Conservation (phyloP, 2,329 filamentous ascomycete genomes). For the Colletotrichum nymphaeae region DNA sequence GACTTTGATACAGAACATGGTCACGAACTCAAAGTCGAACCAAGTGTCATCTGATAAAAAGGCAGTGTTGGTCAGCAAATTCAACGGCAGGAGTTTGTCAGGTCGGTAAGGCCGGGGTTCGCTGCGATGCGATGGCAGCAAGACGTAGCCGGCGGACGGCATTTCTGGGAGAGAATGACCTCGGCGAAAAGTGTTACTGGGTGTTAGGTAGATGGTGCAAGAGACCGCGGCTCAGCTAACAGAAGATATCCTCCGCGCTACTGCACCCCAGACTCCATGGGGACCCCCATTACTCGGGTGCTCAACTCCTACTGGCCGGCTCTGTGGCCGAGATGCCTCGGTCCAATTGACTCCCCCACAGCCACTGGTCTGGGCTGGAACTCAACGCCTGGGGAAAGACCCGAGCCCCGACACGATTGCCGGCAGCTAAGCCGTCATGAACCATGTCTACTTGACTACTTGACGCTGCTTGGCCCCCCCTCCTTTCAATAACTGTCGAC, state of each 20-base stretch:
- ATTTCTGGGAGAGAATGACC: neutral
- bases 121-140: neutral
- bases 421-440: conserved; percentile 31
- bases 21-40: conserved; percentile 1
- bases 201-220: neutral
- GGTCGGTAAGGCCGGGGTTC: neutral
- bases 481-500: conserved; percentile 4
- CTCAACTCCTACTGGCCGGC: conserved; percentile 6
- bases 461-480: conserved; percentile 1
- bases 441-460: conserved; percentile 33
- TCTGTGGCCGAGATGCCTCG: conserved; percentile 34
- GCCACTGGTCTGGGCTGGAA: conserved; percentile 6
- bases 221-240: neutral
- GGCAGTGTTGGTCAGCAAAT: neutral
- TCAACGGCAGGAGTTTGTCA: neutral
- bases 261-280: conserved; percentile 28
- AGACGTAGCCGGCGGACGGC: neutral
- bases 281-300: conserved; percentile 1
- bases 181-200: neutral
- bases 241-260: conserved; percentile 12
- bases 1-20: neutral
- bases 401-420: conserved; percentile 32
- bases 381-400: conserved; percentile 8
- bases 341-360: conserved; percentile 30
- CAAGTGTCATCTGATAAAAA: conserved; percentile 10